Evolutionary conservation across 73 alveolate genomes (phyloP).

Genomic region (Breviolum minutum): DNA sequence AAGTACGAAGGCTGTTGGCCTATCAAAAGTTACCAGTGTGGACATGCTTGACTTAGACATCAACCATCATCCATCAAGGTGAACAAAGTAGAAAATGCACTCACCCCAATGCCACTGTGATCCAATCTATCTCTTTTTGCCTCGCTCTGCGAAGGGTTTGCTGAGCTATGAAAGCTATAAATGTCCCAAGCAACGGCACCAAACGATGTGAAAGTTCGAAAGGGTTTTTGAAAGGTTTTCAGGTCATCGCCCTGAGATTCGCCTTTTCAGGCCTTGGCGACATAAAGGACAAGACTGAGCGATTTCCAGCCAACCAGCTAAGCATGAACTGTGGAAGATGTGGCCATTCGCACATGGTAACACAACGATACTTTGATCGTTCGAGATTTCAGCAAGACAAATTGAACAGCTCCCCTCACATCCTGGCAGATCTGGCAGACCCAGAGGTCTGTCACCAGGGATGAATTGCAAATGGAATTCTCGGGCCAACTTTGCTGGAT

Average conservation of each 20-base stretch:
- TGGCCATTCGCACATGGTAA: not conserved
- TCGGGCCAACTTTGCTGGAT: not conserved
- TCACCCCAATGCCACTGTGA: too few relatives aligned
- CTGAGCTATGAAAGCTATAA: too few relatives aligned
- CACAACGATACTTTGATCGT: constrained; percentile 26
- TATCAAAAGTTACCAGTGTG: too few relatives aligned
- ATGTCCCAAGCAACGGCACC: too few relatives aligned
- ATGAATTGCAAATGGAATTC: constrained; percentile 15
- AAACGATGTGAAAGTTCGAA: too few relatives aligned
- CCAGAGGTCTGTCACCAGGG: not conserved
- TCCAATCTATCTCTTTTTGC: not conserved
- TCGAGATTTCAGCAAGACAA: not conserved
- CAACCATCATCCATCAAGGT: too few relatives aligned
- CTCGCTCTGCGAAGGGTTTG: not conserved
- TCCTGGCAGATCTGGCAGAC: not conserved
- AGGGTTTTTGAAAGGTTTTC: too few relatives aligned
- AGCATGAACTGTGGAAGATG: constrained; percentile 24
- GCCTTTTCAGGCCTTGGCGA: constrained; percentile 8
- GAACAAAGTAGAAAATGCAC: too few relatives aligned
- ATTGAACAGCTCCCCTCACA: constrained; percentile 1
- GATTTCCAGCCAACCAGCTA: constrained; percentile 21
- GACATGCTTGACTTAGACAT: too few relatives aligned
- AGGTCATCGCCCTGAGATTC: not conserved
- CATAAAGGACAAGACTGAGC: constrained; percentile 37
- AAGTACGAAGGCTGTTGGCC: too few relatives aligned